These are phyloP conservation scores for Purpureocillium lavendulum DNA, from an alignment of 2,329 filamentous ascomycete genomes.

Conservation along the genomic window DNA sequence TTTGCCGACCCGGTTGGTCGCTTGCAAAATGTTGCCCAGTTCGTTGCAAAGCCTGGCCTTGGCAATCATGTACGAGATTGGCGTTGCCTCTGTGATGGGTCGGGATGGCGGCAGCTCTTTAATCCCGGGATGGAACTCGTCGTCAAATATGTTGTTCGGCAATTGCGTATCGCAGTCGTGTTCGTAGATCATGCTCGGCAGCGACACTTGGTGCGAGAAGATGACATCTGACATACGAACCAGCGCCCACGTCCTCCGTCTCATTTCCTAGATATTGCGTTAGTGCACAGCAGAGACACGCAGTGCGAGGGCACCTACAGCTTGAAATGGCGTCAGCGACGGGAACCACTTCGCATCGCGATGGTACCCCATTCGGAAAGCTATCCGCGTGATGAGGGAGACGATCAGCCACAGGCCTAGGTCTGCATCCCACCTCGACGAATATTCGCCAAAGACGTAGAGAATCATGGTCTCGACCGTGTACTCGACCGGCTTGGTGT, in stretches of 20 bases:
- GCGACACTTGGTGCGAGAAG: constrained; percentile 66
- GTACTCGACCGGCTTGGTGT: constrained; percentile 64
- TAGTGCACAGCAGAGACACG: background rate
- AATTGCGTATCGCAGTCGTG: constrained; percentile 68
- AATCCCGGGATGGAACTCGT: constrained; percentile 65
- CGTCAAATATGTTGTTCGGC: constrained; percentile 72
- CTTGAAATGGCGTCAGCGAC: constrained; percentile 64
- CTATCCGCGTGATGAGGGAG: constrained; percentile 46
- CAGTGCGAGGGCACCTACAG: constrained; percentile 30
- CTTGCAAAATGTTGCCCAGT: constrained; percentile 64
- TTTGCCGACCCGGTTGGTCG: constrained; percentile 46
- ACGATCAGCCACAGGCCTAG: constrained; percentile 54
- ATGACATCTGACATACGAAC: constrained; percentile 67
- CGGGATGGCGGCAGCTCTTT: constrained; percentile 59
- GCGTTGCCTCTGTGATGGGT: constrained; percentile 62
- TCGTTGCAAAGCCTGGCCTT: constrained; percentile 61
- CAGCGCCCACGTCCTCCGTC: constrained; percentile 59
- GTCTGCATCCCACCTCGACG: constrained; percentile 65
- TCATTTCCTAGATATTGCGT: constrained; percentile 51
- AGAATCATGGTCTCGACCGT: constrained; percentile 73
- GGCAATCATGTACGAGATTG: constrained; percentile 70
- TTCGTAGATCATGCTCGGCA: constrained; percentile 62
- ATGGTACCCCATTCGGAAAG: constrained; percentile 68
- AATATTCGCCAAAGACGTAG: constrained; percentile 69
- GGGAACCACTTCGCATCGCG: constrained; percentile 69